Evolutionary conservation across 1,284 basidiomycete species (phyloP).

Genomic region (Rhizoctonia solani): DNA sequence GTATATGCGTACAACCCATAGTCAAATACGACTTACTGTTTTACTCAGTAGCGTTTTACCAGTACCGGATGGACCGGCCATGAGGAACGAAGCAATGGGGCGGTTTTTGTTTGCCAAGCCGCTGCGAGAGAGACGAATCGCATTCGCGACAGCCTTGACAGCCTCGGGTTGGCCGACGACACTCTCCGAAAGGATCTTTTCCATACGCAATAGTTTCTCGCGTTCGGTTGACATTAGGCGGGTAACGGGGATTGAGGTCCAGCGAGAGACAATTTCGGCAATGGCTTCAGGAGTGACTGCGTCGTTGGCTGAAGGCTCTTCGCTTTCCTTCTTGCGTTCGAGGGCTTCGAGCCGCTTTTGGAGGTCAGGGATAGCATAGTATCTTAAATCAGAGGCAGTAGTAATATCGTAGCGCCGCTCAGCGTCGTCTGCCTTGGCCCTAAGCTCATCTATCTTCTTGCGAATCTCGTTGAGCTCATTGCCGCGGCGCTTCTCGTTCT

Average conservation of each 20-base stretch:
- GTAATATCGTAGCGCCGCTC: conserved; percentile 85
- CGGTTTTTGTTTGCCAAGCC: conserved; percentile 82
- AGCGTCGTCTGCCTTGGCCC: conserved; percentile 91
- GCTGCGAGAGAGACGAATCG: conserved; percentile 87
- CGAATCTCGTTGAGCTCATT: conserved; percentile 84
- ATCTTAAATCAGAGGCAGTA: conserved; percentile 88
- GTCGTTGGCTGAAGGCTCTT: conserved; percentile 67
- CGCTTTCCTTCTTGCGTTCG: conserved; percentile 72
- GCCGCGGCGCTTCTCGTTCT: conserved; percentile 85
- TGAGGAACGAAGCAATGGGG: conserved; percentile 91
- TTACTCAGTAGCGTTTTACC: conserved; percentile 89
- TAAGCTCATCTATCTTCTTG: conserved; percentile 88
- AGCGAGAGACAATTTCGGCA: conserved; percentile 85
- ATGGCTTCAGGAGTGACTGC: conserved; percentile 89
- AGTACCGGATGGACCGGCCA: conserved; percentile 91
- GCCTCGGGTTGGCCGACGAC: conserved; percentile 90
- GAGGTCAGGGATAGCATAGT: conserved; percentile 93
- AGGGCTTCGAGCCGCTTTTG: conserved; percentile 70
- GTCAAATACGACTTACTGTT: conserved; percentile 61
- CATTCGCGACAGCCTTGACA: conserved; percentile 87
- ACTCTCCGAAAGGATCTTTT: conserved; percentile 63
- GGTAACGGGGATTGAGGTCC: conserved; percentile 91
- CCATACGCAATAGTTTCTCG: conserved; percentile 84
- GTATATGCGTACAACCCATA: conserved; percentile 38
- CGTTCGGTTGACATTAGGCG: conserved; percentile 84